Conservation (phyloP, 2,329 filamentous ascomycete genomes). For the Colletotrichum tanaceti region DNA sequence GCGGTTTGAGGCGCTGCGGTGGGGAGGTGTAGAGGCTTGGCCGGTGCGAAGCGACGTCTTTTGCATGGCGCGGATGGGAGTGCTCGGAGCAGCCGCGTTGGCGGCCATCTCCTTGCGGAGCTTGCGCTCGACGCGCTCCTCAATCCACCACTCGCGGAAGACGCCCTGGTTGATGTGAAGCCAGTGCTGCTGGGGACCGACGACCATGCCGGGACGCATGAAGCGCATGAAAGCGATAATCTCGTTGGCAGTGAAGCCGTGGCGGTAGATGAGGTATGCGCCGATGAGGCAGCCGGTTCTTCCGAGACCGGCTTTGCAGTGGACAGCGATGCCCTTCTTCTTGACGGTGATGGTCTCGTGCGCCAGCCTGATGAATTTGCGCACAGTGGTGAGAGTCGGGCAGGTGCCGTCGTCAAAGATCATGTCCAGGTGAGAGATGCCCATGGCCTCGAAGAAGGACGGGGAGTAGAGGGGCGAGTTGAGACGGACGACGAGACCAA, state of each 20-base stretch:
- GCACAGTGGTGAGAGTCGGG: conserved; percentile 86
- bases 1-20: conserved; percentile 78
- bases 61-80: conserved; percentile 70
- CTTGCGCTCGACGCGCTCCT: conserved; percentile 81
- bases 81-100: conserved; percentile 65
- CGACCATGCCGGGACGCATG: conserved; percentile 99
- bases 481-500: conserved; percentile 92
- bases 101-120: conserved; percentile 69
- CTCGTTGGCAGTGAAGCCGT: conserved; percentile 97
- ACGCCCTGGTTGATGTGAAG: conserved; percentile 95
- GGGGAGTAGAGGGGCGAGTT: conserved; percentile 97
- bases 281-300: conserved; percentile 96
- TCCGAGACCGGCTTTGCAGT: conserved; percentile 97
- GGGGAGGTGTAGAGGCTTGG: conserved; percentile 82
- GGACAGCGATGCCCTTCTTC: conserved; percentile 94
- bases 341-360: conserved; percentile 93
- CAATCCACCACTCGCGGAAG: conserved; percentile 99
- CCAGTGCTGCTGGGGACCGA: conserved; percentile 99
- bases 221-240: conserved; percentile 99
- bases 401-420: conserved; percentile 99
- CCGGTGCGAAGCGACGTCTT: conserved; percentile 71
- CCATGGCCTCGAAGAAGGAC: conserved; percentile 95
- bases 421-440: conserved; percentile 98
- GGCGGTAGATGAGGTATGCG: conserved; percentile 95
- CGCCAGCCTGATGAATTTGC: conserved; percentile 93